Conservation (phyloP, 192 early-diverging fungal species). For the Spinellus fusiger region DNA sequence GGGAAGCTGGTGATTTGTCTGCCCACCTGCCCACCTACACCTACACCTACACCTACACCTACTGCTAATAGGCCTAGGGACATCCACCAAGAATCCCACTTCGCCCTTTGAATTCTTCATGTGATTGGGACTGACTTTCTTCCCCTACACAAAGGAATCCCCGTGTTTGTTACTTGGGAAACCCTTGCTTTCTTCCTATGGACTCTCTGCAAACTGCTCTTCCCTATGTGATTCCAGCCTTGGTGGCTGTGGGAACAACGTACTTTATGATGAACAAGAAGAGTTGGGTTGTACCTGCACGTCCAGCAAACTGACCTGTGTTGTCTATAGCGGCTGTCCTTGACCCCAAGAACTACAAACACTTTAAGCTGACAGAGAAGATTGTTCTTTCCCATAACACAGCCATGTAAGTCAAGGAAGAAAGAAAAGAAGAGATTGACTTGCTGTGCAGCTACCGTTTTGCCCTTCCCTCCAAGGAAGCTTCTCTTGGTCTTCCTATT, state of each 20-base stretch:
- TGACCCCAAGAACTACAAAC: slow-evolving; percentile 65
- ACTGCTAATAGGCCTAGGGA: too few relatives aligned
- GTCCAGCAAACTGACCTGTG: not conserved
- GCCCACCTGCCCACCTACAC: too few relatives aligned
- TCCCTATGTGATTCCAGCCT: slow-evolving; percentile 25
- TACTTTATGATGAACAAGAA: slow-evolving; percentile 19
- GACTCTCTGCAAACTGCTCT: slow-evolving; percentile 18
- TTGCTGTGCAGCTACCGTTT: slow-evolving; percentile 68
- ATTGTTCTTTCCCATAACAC: slow-evolving; percentile 76
- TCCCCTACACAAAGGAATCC: too few relatives aligned
- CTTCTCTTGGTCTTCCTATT: slow-evolving; percentile 80
- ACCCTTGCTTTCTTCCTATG: not conserved
- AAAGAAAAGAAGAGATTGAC: not conserved
- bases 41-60: too few relatives aligned
- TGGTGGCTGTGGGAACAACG: slow-evolving; percentile 13
- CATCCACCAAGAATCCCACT: too few relatives aligned
- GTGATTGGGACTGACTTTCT: not conserved
- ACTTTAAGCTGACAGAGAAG: slow-evolving; percentile 76
- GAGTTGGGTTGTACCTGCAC: not conserved
- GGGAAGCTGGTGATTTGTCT: too few relatives aligned
- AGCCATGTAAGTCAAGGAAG: slow-evolving; percentile 55
- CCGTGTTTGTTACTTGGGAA: too few relatives aligned
- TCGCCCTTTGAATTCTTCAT: not conserved
- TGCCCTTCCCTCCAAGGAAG: slow-evolving; percentile 61
- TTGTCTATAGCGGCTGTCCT: slow-evolving; percentile 43